phyloP scores from a whole-genome alignment of 768 basidiomycete genomes.

The Daedalea quercina region DNA sequence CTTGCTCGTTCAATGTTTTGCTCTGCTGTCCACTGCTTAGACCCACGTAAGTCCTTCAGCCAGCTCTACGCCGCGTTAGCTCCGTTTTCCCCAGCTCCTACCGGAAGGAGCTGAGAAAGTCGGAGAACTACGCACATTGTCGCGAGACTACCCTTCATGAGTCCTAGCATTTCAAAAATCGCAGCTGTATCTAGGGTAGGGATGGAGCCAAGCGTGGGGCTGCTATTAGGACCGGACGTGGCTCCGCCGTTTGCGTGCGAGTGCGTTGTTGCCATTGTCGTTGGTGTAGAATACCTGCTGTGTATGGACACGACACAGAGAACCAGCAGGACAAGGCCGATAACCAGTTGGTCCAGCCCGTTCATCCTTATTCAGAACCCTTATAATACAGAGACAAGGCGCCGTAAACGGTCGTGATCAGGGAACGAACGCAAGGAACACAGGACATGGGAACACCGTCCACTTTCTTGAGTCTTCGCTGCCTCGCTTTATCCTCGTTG shows the following conservation, averaged over 20 bases:
- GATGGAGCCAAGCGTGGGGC: background rate
- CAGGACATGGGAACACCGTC: too few relatives aligned
- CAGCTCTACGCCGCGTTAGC: too few relatives aligned
- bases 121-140: constrained; percentile 11
- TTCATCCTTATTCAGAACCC: background rate
- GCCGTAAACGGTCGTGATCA: background rate
- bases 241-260: too few relatives aligned
- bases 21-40: constrained; percentile 25
- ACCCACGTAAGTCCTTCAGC: background rate
- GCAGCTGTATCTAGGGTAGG: background rate
- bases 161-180: constrained; percentile 11
- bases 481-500: constrained; percentile 2
- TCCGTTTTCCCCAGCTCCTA: background rate
- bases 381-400: background rate
- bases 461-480: too few relatives aligned
- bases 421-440: background rate
- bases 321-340: background rate
- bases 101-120: background rate
- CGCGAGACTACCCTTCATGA: constrained; percentile 9
- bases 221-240: too few relatives aligned
- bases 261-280: too few relatives aligned
- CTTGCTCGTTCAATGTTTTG: constrained; percentile 25
- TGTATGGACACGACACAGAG: background rate
- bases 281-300: background rate
- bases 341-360: background rate